phyloP scores from a whole-genome alignment of 305 asterid genomes.

The Plantago rigida region DNA sequence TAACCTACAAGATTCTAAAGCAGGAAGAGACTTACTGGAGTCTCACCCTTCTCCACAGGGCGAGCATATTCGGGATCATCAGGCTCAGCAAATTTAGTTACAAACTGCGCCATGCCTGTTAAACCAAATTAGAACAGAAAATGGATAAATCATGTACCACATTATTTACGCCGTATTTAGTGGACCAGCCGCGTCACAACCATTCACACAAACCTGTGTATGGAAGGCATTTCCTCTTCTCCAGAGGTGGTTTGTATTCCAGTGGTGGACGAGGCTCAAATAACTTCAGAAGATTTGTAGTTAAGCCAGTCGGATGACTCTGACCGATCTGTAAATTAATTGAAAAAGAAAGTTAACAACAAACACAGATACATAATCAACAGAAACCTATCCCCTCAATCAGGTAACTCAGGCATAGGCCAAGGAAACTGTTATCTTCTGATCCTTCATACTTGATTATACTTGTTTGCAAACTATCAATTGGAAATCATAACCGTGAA shows the following conservation, averaged over 20 bases:
- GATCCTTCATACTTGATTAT: neutral
- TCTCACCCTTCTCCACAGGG: conserved; percentile 76
- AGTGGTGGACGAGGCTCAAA: conserved; percentile 94
- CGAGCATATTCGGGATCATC: conserved; percentile 79
- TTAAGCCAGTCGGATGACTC: conserved; percentile 93
- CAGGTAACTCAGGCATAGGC: neutral
- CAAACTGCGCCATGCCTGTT: conserved; percentile 78
- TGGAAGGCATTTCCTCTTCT: conserved; percentile 86
- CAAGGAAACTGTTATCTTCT: neutral
- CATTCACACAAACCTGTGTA: conserved; percentile 54
- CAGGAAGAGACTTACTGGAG: conserved; percentile 50
- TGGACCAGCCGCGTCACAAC: conserved; percentile 17
- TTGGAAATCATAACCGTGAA: neutral
- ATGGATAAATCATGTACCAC: neutral
- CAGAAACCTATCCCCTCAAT: neutral
- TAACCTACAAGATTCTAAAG: neutral
- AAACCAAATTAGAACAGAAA: conserved; percentile 4
- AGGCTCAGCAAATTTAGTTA: conserved; percentile 65
- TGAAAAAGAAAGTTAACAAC: neutral
- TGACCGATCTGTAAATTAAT: conserved; percentile 64
- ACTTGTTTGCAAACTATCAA: neutral
- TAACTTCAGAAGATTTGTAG: conserved; percentile 65
- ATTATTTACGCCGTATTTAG: neutral
- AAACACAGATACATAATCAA: neutral
- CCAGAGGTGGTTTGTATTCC: conserved; percentile 87